Base-by-base conservation (phyloP, 2,329 filamentous ascomycete genomes). In the Penicillium corylophilum region DNA sequence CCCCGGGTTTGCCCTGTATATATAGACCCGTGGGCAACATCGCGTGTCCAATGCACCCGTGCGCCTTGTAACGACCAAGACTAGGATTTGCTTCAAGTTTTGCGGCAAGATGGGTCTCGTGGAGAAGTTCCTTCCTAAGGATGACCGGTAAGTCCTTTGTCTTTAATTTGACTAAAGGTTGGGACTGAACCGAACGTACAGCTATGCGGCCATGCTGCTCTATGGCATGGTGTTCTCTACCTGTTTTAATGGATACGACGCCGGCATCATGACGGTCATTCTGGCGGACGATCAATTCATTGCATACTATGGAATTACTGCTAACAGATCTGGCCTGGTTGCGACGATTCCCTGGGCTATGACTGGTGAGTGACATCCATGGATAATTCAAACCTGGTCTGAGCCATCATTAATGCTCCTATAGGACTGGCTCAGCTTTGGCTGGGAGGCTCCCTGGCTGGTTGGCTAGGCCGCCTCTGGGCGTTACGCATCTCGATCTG, bases 241-340 rank as follows among this genome's bases (percentile, higher is more conserved):
- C 7, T 74, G 71, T 46, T 75, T 75, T 59, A 74, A 75, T 59
- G 73, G 71, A 2, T 75, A 74, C 45, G 73, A 75, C 66, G 71
- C 61, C 31, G 69, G 69, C 6, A 74, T 76, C 48, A 74, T 75
- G 71, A 74, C 72, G 1, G 72, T 75, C 44, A 76, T 76, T 48
- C 51, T 76, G 46, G 72, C 73, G 4, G 74, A 76, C 50, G 60
- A 72, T 18, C 71, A 75, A 46, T 76, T 76, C 50, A 73, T 62
- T 13, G 50, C 64, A 3, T 75, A 76, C 54, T 76, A 75, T 61
- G 53, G 63, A 28, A 68, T 75, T 23, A 63, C 71, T 47, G 50
- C 65, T 4, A 67, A 64, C 20, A 63, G 59, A 31, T 64, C 64
- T n/a, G 74, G 73, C 20, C 58, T 74, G 8, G 67, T 76, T 45